Evolutionary conservation across 192 early-diverging fungal species (phyloP).

Genomic region (Polychytrium aggregatum): DNA sequence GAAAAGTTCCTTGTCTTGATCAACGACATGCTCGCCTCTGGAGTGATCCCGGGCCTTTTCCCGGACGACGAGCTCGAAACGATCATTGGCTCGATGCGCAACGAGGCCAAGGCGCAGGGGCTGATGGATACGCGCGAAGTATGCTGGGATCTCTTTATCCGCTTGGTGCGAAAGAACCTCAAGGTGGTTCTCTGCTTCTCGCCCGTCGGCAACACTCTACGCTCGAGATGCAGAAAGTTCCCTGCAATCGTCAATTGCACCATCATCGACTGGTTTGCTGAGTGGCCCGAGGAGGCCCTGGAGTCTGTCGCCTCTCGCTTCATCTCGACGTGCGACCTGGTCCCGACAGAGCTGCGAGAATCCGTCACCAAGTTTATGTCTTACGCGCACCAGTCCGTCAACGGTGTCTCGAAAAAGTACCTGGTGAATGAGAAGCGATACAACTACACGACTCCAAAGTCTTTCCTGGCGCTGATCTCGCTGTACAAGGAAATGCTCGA

Average conservation of each 20-base stretch:
- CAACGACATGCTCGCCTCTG: constrained; percentile 53
- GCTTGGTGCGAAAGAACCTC: constrained; percentile 39
- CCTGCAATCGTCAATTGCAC: constrained; percentile 49
- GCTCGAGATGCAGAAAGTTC: constrained; percentile 51
- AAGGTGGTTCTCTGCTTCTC: constrained; percentile 58
- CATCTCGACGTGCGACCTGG: constrained; percentile 41
- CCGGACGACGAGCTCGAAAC: constrained; percentile 57
- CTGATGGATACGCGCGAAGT: constrained; percentile 48
- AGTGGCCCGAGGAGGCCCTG: constrained; percentile 50
- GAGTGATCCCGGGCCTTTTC: constrained; percentile 57
- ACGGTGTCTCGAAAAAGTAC: constrained; percentile 46
- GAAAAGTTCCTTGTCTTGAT: constrained; percentile 55
- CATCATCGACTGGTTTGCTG: constrained; percentile 57
- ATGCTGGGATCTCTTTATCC: constrained; percentile 57
- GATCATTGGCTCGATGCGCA: constrained; percentile 51
- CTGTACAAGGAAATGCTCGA: constrained; percentile 59
- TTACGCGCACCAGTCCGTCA: constrained; percentile 48
- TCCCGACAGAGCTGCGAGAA: constrained; percentile 34
- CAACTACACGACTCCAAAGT: constrained; percentile 59
- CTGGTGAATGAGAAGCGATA: constrained; percentile 53
- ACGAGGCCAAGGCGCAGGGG: constrained; percentile 50
- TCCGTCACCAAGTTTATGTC: constrained; percentile 54
- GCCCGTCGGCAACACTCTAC: constrained; percentile 48
- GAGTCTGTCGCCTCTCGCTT: constrained; percentile 49
- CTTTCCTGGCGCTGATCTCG: constrained; percentile 46